Evolutionary conservation across 176 grass and related monocot genomes (phyloP), one percentile per base, ranked within the genome.

Genomic region (Oryza meyeriana): DNA sequence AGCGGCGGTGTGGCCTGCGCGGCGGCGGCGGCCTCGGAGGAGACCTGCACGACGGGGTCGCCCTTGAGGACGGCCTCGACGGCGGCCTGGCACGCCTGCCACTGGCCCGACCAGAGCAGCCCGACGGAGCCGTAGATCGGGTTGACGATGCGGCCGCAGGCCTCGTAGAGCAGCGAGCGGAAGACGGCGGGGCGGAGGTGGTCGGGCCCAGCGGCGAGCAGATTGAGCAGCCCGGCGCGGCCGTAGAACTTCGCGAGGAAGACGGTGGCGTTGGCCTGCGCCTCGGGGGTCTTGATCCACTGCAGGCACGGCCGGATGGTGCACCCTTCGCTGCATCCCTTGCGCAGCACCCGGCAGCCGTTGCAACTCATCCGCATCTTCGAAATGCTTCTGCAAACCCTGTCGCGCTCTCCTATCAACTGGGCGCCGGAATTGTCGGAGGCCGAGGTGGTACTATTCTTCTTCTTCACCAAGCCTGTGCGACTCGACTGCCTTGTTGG

Each of bases 181-280:
- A 88, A 88, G 48, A 83, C 67, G 17, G 80, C 67, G 0, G 87
- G 87, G 48, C 87, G 84, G 77, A 93, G 87, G 81, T 20, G 17
- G 66, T 86, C 81, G 16, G 45, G 66, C 36, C 67, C 81, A 6
- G 81, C 87, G 61, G 85, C 79, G 67, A 93, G 85, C 20, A 93
- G 91, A 81, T 93, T 93, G 50, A 93, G 78, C 38, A 93, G 91
- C 3, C 87, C 91, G 38, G 87, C 91, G 32, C 91, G 91, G 84
- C 91, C 91, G 84, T 93, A 93, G 84, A 93, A 93, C 91, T 93
- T 93, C 77, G 91, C 91, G 12, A 93, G 91, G 87, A 93, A 93
- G 40, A 93, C 87, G 62, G 91, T 89, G 61, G 91, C 91, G 81
- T 93, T 93, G 42, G 90, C 90, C 80, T 92, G 90, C 63, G 90